Percentiles rank a stretch among this genome's conserved stretches.
These are phyloP conservation scores for Dendrostoma leiphaemia DNA, from an alignment of 2,329 filamentous ascomycete genomes.

Conservation along the genomic window DNA sequence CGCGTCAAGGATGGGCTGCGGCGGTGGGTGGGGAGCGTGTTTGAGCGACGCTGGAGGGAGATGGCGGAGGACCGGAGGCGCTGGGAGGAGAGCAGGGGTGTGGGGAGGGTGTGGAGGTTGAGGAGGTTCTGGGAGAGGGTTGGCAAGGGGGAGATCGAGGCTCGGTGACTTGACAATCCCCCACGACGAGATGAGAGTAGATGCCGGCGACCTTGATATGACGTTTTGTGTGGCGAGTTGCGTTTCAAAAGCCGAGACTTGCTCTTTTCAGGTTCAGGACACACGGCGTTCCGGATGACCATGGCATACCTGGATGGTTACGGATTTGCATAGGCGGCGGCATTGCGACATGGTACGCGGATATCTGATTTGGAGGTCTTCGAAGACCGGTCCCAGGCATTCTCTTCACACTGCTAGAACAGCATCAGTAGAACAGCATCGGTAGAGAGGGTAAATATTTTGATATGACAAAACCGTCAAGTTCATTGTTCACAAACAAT, in stretches of 20 bases:
- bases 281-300: too few species aligned
- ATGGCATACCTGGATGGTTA: too few species aligned
- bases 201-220: too few species aligned
- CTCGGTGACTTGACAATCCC: too few species aligned
- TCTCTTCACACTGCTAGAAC: background rate
- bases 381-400: too few species aligned
- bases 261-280: too few species aligned
- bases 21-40: constrained; percentile 61
- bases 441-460: background rate
- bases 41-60: constrained; percentile 50
- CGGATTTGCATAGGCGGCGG: too few species aligned
- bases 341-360: too few species aligned
- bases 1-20: constrained; percentile 65
- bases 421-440: background rate
- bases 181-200: background rate
- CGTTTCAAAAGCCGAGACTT: too few species aligned
- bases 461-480: background rate
- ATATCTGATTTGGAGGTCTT: too few species aligned
- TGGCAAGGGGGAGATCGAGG: constrained; percentile 37
- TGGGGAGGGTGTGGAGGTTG: constrained; percentile 60
- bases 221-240: too few species aligned
- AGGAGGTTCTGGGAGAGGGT: constrained; percentile 66
- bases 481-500: background rate
- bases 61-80: constrained; percentile 44
- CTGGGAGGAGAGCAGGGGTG: constrained; percentile 49